A percentile compares a stretch with the other conserved stretches of the same genome.
phyloP scores from a whole-genome alignment of 2,329 filamentous ascomycete species.

The Colletotrichum tabaci region DNA sequence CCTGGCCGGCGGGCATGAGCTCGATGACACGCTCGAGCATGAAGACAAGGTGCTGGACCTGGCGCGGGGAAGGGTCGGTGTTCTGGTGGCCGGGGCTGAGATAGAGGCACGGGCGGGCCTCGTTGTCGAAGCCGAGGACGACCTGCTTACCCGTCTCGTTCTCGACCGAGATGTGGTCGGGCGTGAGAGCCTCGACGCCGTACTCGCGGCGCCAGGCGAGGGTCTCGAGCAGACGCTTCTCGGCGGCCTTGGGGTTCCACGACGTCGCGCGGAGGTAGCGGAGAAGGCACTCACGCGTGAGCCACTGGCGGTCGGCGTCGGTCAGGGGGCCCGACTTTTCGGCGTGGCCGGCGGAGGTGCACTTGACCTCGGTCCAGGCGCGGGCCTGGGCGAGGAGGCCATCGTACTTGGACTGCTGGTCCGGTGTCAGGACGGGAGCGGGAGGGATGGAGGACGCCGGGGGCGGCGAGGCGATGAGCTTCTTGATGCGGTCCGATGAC shows the following conservation, averaged over 20 bases:
- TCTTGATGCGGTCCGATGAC: conserved; percentile 54
- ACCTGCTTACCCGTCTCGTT: conserved; percentile 98
- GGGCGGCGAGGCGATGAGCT: conserved; percentile 72
- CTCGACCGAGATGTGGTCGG: conserved; percentile 92
- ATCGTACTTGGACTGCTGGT: conserved; percentile 88
- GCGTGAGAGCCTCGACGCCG: conserved; percentile 82
- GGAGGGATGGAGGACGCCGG: conserved; percentile 71
- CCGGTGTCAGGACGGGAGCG: conserved; percentile 75
- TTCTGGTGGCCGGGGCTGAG: conserved; percentile 93
- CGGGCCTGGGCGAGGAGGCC: conserved; percentile 79
- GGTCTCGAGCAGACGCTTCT: conserved; percentile 84
- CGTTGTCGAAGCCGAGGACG: conserved; percentile 87
- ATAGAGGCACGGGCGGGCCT: conserved; percentile 90
- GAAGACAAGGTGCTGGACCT: conserved; percentile 94
- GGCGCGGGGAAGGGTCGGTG: conserved; percentile 86
- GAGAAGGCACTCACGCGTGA: conserved; percentile 92
- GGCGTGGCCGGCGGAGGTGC: conserved; percentile 64
- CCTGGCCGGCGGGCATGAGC: conserved; percentile 87
- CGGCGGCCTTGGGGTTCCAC: conserved; percentile 83
- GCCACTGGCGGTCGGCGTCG: conserved; percentile 88
- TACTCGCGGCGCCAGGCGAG: conserved; percentile 93
- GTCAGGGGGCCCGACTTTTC: conserved; percentile 76
- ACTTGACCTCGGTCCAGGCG: conserved; percentile 78
- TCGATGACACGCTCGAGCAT: conserved; percentile 95
- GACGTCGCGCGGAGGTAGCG: conserved; percentile 95